These are phyloP conservation scores for Isatis tinctoria DNA, from an alignment of 345 rosid genomes.

Conservation along the genomic window DNA sequence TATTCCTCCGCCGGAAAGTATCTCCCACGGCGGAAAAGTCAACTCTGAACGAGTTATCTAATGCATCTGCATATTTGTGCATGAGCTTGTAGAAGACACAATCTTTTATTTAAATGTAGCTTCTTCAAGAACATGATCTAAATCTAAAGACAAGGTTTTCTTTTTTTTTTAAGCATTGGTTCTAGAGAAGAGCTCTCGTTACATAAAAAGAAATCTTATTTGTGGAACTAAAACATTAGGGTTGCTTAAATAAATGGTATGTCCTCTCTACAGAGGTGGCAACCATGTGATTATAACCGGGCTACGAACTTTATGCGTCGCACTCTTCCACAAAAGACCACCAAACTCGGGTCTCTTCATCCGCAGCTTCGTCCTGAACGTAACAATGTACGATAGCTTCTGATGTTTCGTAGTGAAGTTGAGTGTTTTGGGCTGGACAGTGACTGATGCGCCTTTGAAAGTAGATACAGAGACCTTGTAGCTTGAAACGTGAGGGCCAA, in stretches of 20 bases:
- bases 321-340: constrained; percentile 73
- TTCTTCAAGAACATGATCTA: background rate
- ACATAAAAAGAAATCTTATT: constrained; percentile 21
- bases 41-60: background rate
- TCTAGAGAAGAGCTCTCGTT: constrained; percentile 32
- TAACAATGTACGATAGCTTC: constrained; percentile 66
- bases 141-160: background rate
- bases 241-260: constrained; percentile 25
- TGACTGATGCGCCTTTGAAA: constrained; percentile 58
- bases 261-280: constrained; percentile 37
- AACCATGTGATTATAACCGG: constrained; percentile 70
- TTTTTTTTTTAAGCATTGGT: constrained; percentile 1
- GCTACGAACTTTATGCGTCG: constrained; percentile 79
- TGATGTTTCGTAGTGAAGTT: constrained; percentile 61
- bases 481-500: constrained; percentile 58
- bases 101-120: background rate
- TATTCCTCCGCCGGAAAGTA: background rate
- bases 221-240: constrained; percentile 24
- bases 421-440: constrained; percentile 54
- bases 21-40: background rate
- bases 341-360: constrained; percentile 72
- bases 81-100: background rate
- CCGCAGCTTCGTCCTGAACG: constrained; percentile 46
- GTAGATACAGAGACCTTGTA: constrained; percentile 60
- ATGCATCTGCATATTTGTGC: background rate